Percentiles rank a stretch among this genome's conserved stretches.
Evolutionary conservation across 352 stramenopile genomes (phyloP).

Genomic region (Phytopythium oedochilum): DNA sequence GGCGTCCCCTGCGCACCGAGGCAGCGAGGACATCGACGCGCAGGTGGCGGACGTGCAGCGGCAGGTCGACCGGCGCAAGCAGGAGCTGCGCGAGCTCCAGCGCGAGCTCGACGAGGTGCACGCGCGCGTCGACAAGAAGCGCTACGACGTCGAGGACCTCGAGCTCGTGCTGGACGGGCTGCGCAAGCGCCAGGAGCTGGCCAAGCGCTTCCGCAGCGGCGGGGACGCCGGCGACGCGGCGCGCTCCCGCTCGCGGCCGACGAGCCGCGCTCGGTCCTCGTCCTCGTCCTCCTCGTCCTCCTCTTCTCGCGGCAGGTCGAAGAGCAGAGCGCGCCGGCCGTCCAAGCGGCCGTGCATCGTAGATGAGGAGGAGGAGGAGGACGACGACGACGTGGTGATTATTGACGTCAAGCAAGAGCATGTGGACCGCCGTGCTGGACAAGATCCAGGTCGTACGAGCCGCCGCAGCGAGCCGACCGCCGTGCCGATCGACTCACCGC

Average conservation of each 20-base stretch:
- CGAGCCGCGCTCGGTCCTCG: neutral
- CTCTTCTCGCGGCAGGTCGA: slow-evolving; percentile 17
- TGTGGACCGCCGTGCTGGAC: slow-evolving; percentile 7
- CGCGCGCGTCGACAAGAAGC: slow-evolving; percentile 40
- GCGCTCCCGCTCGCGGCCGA: neutral
- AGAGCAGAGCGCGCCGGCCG: slow-evolving; percentile 16
- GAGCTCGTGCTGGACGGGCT: slow-evolving; percentile 58
- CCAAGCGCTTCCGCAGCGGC: slow-evolving; percentile 20
- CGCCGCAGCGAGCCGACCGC: slow-evolving; percentile 7
- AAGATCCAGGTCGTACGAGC: slow-evolving; percentile 3
- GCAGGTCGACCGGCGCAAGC: slow-evolving; percentile 15
- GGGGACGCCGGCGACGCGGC: neutral
- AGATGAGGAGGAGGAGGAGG: slow-evolving; percentile 61
- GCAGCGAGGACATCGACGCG: slow-evolving; percentile 1
- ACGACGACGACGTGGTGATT: slow-evolving; percentile 50
- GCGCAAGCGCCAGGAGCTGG: slow-evolving; percentile 45
- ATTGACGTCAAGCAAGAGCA: slow-evolving; percentile 43
- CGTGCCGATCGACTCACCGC: slow-evolving; percentile 25
- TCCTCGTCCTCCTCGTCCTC: neutral
- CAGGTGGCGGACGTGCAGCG: neutral
- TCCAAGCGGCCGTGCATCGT: slow-evolving; percentile 60
- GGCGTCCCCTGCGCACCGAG: neutral
- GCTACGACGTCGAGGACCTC: slow-evolving; percentile 63
- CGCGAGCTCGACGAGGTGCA: slow-evolving; percentile 35
- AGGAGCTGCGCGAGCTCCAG: slow-evolving; percentile 37